Percentiles rank a stretch among this genome's conserved stretches.
phyloP scores from a whole-genome alignment of 805 yeast genomes.

The Metschnikowia vanudenii region DNA sequence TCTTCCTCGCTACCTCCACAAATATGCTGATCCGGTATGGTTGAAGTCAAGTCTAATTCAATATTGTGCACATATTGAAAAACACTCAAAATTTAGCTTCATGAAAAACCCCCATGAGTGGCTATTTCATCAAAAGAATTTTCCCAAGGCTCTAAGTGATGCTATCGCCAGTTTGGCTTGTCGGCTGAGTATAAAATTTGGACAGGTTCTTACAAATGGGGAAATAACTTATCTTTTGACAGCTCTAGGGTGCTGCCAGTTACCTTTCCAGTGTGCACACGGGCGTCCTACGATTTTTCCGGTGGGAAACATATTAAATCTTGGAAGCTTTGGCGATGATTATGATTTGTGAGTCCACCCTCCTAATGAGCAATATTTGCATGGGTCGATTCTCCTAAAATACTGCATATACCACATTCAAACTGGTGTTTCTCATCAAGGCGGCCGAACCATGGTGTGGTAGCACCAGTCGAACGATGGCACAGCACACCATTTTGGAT shows the following conservation, averaged over 20 bases:
- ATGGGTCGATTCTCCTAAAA: not conserved
- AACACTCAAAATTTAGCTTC: slow-evolving; percentile 16
- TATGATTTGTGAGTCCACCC: not conserved
- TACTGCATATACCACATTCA: too few species aligned
- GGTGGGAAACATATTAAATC: slow-evolving; percentile 20
- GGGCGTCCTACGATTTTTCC: slow-evolving; percentile 78
- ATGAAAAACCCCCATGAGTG: slow-evolving; percentile 14
- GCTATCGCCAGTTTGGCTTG: slow-evolving; percentile 63
- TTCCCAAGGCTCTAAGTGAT: slow-evolving; percentile 41
- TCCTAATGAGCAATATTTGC: not conserved
- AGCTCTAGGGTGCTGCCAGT: slow-evolving; percentile 45
- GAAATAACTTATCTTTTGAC: slow-evolving; percentile 48
- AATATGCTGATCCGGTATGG: slow-evolving; percentile 18
- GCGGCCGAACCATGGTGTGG: not conserved
- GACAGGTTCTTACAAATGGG: slow-evolving; percentile 43
- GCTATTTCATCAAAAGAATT: slow-evolving; percentile 21
- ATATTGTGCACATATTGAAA: slow-evolving; percentile 22
- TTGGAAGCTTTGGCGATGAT: slow-evolving; percentile 5
- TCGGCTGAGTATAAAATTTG: slow-evolving; percentile 69
- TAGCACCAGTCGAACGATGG: slow-evolving; percentile 3
- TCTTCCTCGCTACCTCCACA: slow-evolving; percentile 42
- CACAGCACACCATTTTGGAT: slow-evolving; percentile 5
- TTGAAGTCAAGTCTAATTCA: slow-evolving; percentile 42
- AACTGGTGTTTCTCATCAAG: not conserved
- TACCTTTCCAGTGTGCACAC: slow-evolving; percentile 83